Conservation (phyloP, 345 rosid genomes). For the Euphorbia peplus region DNA sequence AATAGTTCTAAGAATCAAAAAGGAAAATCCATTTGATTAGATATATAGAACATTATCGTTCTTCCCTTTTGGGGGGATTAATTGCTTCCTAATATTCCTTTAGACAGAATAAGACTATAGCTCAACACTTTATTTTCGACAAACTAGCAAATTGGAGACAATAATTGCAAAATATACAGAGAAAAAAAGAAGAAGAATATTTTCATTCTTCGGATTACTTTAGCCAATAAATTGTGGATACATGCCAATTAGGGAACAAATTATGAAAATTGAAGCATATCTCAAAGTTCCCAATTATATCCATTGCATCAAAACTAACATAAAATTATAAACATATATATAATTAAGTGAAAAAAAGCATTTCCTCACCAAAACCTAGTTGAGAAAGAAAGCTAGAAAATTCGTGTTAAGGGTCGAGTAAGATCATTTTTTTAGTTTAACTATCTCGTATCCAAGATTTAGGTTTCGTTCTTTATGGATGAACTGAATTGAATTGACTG, state of each 20-base stretch:
- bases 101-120: conserved; percentile 2
- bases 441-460: no score
- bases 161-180: neutral
- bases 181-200: neutral
- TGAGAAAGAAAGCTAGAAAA: no score
- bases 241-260: neutral
- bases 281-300: neutral
- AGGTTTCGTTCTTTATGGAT: no score
- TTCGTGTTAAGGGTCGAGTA: no score
- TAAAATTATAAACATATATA: neutral
- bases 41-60: no score
- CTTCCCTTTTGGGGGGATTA: neutral
- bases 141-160: neutral
- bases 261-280: neutral
- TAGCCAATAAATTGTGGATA: neutral
- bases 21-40: no score
- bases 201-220: neutral
- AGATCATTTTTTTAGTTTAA: no score
- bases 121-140: neutral
- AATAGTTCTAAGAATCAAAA: no score
- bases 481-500: no score
- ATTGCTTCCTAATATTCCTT: neutral
- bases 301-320: neutral
- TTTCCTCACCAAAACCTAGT: no score
- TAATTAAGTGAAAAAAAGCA: no score